A percentile compares a stretch with the other conserved stretches of the same genome.
Evolutionary conservation across 495 filamentous ascomycete genomes (phyloP).

Genomic region (Hamigera avellanea): DNA sequence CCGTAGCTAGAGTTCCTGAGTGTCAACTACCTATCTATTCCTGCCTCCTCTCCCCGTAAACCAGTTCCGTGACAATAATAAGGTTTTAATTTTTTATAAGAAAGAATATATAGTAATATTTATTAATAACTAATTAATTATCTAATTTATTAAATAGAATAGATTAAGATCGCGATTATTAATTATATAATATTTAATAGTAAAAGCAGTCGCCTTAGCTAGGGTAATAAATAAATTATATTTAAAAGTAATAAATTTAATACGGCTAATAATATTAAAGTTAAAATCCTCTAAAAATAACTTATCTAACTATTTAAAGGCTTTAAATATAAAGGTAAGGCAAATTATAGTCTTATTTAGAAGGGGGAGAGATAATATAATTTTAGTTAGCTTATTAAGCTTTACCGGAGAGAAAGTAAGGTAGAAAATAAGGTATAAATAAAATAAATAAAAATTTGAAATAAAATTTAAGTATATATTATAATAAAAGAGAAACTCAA

Average conservation of each 20-base stretch:
- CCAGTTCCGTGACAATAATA: too few species aligned
- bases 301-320: neutral
- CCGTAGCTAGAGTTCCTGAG: too few species aligned
- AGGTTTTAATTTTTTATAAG: too few species aligned
- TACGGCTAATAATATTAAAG: neutral
- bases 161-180: neutral
- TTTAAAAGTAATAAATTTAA: neutral
- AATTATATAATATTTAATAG: conserved; percentile 1
- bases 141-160: neutral
- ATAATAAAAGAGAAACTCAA: too few species aligned
- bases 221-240: neutral
- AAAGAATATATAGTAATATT: neutral
- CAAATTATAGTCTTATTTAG: neutral
- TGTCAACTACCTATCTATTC: too few species aligned
- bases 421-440: neutral
- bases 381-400: neutral
- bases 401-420: neutral
- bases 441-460: too few species aligned
- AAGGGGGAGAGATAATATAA: neutral
- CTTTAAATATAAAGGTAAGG: neutral
- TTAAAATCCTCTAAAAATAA: neutral
- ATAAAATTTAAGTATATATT: too few species aligned
- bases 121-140: neutral
- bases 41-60: too few species aligned
- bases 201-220: neutral